Evolutionary conservation across 2,329 filamentous ascomycete genomes (phyloP).

Genomic region (Stylonectria norvegica): DNA sequence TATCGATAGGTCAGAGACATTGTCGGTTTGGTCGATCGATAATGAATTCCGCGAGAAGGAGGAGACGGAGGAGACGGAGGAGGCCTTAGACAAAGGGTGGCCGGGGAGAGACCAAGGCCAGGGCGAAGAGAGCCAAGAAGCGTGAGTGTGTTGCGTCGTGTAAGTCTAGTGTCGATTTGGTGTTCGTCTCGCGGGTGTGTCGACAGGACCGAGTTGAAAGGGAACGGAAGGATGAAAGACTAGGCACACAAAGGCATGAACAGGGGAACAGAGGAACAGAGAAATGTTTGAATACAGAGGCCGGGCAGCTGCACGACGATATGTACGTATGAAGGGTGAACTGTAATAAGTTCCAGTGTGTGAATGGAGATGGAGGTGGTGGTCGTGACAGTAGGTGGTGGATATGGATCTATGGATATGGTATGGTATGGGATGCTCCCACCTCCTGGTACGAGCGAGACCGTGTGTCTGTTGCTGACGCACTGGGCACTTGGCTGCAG

Average conservation of each 20-base stretch:
- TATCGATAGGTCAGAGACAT: conserved; percentile 1
- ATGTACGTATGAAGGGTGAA: conserved; percentile 25
- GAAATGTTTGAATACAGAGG: conserved; percentile 7
- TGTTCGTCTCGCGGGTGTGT: no score
- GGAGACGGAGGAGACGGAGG: neutral
- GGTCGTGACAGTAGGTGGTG: neutral
- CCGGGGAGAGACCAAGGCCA: neutral
- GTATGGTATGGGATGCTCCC: conserved; percentile 11
- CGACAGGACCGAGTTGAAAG: no score
- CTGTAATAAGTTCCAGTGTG: no score
- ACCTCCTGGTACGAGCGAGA: conserved; percentile 21
- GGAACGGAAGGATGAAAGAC: neutral
- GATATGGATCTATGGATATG: neutral
- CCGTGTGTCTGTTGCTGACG: conserved; percentile 4
- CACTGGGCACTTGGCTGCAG: conserved; percentile 18
- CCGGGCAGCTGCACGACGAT: conserved; percentile 12
- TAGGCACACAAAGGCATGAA: neutral
- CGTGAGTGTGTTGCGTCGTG: neutral
- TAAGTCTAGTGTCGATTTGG: neutral
- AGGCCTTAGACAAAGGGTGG: conserved; percentile 1
- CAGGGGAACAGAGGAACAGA: conserved; percentile 2
- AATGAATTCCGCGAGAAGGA: conserved; percentile 17
- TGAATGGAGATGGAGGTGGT: neutral
- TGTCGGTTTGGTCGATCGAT: conserved; percentile 9
- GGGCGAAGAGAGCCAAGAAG: neutral